Conservation (phyloP, 345 rosid genomes). For the Brassica incana region DNA sequence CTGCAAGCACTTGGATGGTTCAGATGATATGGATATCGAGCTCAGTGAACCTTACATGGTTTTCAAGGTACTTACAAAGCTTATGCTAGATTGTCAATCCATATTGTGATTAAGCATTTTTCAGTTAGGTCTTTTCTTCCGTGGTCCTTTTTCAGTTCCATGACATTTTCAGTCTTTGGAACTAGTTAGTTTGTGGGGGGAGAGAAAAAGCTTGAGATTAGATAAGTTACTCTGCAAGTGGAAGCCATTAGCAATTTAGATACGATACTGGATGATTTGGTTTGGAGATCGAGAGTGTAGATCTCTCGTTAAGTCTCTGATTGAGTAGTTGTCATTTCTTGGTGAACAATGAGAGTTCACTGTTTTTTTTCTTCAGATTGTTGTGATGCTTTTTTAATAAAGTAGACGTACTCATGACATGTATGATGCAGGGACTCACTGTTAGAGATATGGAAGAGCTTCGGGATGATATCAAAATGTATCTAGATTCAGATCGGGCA, state of each 20-base stretch:
- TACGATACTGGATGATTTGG: constrained; percentile 8
- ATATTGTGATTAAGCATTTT: constrained; percentile 3
- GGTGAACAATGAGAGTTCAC: neutral
- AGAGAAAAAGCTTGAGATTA: constrained; percentile 2
- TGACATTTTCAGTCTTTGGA: constrained; percentile 4
- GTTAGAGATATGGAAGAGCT: constrained; percentile 92
- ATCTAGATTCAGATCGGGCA: constrained; percentile 81
- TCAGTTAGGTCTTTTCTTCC: neutral
- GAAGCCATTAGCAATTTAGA: constrained; percentile 6
- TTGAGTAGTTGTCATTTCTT: neutral
- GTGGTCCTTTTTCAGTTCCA: constrained; percentile 3
- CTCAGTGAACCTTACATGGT: constrained; percentile 83
- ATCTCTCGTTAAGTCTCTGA: constrained; percentile 3
- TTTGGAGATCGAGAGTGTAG: neutral
- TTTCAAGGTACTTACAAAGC: constrained; percentile 61
- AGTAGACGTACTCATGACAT: constrained; percentile 26
- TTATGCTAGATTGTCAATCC: neutral
- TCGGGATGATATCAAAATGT: constrained; percentile 92
- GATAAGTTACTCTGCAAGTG: constrained; percentile 13
- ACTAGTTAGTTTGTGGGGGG: constrained; percentile 7
- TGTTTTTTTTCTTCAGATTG: neutral
- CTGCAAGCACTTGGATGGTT: constrained; percentile 68
- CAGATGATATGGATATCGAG: constrained; percentile 78
- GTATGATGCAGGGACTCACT: constrained; percentile 77
- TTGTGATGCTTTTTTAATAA: neutral